Evolutionary conservation across 768 basidiomycete species (phyloP).

Genomic region (Mycena rebaudengoi): DNA sequence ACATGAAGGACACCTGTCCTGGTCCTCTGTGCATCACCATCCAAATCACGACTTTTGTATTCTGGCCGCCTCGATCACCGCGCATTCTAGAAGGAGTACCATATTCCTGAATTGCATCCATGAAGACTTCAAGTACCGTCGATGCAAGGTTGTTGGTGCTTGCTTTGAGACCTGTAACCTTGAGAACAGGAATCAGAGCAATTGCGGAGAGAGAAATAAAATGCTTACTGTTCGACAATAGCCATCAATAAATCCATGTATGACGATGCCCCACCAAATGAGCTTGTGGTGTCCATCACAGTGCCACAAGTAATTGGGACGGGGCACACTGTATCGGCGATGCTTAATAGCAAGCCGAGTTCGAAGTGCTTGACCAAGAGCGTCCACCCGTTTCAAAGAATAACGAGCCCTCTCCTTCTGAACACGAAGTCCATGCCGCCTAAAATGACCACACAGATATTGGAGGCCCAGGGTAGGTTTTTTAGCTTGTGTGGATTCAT

Average conservation of each 20-base stretch:
- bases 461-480: neutral
- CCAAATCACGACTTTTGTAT: conserved; percentile 32
- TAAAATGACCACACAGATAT: neutral
- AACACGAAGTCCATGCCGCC: neutral
- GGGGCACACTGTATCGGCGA: neutral
- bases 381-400: neutral
- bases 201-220: neutral
- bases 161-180: conserved; percentile 27
- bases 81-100: conserved; percentile 9
- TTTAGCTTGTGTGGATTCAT: neutral
- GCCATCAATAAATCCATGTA: conserved; percentile 7
- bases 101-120: conserved; percentile 23
- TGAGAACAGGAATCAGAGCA: neutral
- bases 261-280: conserved; percentile 13
- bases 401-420: neutral
- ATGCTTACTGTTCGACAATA: neutral
- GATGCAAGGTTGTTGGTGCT: conserved; percentile 24
- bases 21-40: conserved; percentile 38
- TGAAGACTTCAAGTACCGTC: conserved; percentile 27
- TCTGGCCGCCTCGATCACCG: conserved; percentile 35
- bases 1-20: conserved; percentile 15
- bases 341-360: neutral
- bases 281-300: conserved; percentile 3
- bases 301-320: neutral
- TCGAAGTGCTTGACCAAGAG: neutral